Base-by-base conservation (phyloP, 495 filamentous ascomycete genomes). In the Rhypophila decipiens region DNA sequence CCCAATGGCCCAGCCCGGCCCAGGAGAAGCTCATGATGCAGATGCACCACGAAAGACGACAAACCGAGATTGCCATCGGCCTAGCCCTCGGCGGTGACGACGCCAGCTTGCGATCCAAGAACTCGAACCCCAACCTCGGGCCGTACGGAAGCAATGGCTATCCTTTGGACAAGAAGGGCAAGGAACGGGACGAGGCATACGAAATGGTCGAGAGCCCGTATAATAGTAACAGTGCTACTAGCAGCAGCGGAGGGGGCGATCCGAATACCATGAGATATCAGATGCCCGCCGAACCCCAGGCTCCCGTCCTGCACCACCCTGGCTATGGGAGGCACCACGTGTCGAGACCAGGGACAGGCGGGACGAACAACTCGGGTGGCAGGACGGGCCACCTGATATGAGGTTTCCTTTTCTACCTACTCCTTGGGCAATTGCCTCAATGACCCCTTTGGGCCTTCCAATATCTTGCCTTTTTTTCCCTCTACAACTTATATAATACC, bases 151-250 rank as follows among this genome's bases (percentile, higher is more conserved):
- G 27, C 17, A 46, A 51, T 42, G 44, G 44, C 11, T 49, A 42
- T 20, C 39, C 35, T 9, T 33, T 39, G 5, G 57, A 60, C n/a
- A 36, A 38, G 27, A 63, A 65, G 51, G 65, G 60, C 22, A 66
- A 68, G 55, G 55, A 58, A 18, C 47, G 56, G 21, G 65, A 50
- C 15, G 61, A 59, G 41, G 37, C 44, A 29, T 64, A 64, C 40
- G 61, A 64, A 45, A 56, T 67, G 60, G 58, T 66, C 1, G 59
- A 65, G 33, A 60, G 56, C 36, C 61, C 61, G 11, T 62, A 60
- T 34, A 56, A 45, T 17, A 45, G 38, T 9, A 50, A 44, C 22
- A 49, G 42, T 2, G 47, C 24, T 1, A 39, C 31, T n/a, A 40
- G 37, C 15, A 29, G 11, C 11, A 39, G 46, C 21, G 20, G 19